Base-by-base conservation (phyloP, 2,329 filamentous ascomycete species). In the Cryphonectria carpinicola region DNA sequence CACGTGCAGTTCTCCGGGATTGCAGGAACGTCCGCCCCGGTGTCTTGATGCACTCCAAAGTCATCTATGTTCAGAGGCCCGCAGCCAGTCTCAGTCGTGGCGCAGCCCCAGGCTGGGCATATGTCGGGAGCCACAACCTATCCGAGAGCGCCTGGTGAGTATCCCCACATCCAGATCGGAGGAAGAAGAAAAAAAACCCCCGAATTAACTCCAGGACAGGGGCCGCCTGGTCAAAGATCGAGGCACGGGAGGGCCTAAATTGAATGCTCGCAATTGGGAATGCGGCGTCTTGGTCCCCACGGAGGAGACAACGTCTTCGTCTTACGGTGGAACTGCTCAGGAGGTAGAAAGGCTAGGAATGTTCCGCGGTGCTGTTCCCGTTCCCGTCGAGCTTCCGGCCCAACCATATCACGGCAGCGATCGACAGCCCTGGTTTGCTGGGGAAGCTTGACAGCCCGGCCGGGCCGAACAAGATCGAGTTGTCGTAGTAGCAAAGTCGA, bases 201-300 rank as follows among this genome's bases (percentile, higher is more conserved):
- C 19, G 69, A 65, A 25, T 39, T 66, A 67, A 66, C 32, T 60
- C 60, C 60, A 66, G 68, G 43, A 49, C 35, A 67, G 67, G 70
- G 96, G 95, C 32, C 90, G 90, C 63, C 81, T 97, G 41, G 88
- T 90, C 68, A 90, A 90, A 76, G 91, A 97, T 76, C 89, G 87
- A 74, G 81, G 79, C 10, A 91, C 88, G 2, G 90, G 90, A 72
- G 81, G 87, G 72, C 88, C 89, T 17, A 97, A 94, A 79, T 85
- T 98, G 73, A 94, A 88, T 73, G 94, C 92, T 80, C 90, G 93
- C 68, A 99, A 98, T 79, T 98, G 95, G 95, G 96, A 98, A 81
- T 97, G 94, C 77, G 96, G 96, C 49, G 93, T 99, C 1, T 76
- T 98, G 35, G 79, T 98, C 56, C 89, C 90, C 13, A 83, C 92